These are phyloP conservation scores for Trichoderma afroharzianum DNA, from an alignment of 2,329 filamentous ascomycete species.

Conservation along the genomic window DNA sequence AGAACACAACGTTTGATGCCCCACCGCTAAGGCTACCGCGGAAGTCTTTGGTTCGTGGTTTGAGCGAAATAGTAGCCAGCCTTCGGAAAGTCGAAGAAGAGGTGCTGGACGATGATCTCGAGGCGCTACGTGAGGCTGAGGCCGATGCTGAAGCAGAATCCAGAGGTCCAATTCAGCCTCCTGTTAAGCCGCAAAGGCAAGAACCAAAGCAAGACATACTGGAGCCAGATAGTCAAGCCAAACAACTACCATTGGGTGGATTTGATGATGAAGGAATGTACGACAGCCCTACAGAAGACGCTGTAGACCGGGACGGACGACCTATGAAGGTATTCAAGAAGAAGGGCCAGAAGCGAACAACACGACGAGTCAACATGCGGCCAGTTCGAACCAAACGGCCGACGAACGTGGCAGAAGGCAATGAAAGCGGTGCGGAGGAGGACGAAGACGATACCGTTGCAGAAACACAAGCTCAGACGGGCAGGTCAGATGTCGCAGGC, in stretches of 20 bases:
- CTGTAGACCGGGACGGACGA: conserved; percentile 51
- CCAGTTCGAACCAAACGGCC: conserved; percentile 50
- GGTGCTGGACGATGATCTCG: conserved; percentile 67
- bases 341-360: conserved; percentile 78
- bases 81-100: conserved; percentile 69
- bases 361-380: conserved; percentile 62
- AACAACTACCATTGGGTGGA: conserved; percentile 50
- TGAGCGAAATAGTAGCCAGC: conserved; percentile 71
- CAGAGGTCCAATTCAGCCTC: conserved; percentile 20
- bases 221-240: conserved; percentile 42
- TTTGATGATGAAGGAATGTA: conserved; percentile 62
- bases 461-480: conserved; percentile 27
- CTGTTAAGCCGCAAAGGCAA: conserved; percentile 22
- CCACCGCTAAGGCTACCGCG: conserved; percentile 52
- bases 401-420: conserved; percentile 22
- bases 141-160: conserved; percentile 52
- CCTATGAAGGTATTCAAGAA: conserved; percentile 70
- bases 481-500: conserved; percentile 15
- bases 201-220: conserved; percentile 35
- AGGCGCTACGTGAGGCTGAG: conserved; percentile 70
- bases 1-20: conserved; percentile 50
- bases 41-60: conserved; percentile 62
- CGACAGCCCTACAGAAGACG: conserved; percentile 51
- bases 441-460: conserved; percentile 32
- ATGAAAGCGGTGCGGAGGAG: conserved; percentile 31